phyloP scores from a whole-genome alignment of 148 eudicot genomes.

The Dysphania ambrosioides region DNA sequence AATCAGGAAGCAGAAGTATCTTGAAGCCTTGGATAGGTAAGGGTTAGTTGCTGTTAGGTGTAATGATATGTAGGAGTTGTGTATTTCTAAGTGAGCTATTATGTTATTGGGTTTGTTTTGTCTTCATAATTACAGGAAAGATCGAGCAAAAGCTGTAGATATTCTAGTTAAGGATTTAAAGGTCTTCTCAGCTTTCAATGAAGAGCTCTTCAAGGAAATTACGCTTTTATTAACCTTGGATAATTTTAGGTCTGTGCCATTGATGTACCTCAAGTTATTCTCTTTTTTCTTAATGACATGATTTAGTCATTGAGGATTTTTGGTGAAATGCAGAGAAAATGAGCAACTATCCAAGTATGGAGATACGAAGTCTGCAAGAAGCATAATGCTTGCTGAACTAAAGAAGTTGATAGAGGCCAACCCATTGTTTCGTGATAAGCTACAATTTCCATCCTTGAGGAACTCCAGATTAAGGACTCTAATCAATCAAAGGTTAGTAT shows the following conservation, averaged over 20 bases:
- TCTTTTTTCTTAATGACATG: background rate
- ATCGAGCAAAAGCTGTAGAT: conserved; percentile 73
- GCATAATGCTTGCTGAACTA: conserved; percentile 71
- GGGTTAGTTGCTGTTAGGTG: background rate
- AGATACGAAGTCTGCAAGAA: conserved; percentile 82
- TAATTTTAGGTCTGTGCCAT: conserved; percentile 55
- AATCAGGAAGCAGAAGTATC: conserved; percentile 94
- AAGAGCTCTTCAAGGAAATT: conserved; percentile 78
- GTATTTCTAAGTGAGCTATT: conserved; percentile 13
- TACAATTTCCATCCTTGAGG: conserved; percentile 68
- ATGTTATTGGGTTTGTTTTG: conserved; percentile 3
- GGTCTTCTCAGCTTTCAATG: conserved; percentile 79
- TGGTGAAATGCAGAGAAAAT: conserved; percentile 56
- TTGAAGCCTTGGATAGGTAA: conserved; percentile 88
- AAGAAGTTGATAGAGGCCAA: conserved; percentile 89
- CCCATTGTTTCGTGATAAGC: conserved; percentile 84
- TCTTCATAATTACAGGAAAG: conserved; percentile 39
- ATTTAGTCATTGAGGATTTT: background rate
- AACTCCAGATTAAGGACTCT: conserved; percentile 74
- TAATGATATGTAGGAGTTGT: background rate
- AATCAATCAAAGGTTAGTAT: conserved; percentile 70
- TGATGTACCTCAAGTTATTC: background rate
- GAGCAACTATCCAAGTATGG: conserved; percentile 89
- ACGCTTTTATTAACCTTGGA: conserved; percentile 68
- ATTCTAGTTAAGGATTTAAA: conserved; percentile 83